These are phyloP conservation scores for Mycena haematopus DNA, from an alignment of 768 basidiomycete genomes.

Conservation along the genomic window DNA sequence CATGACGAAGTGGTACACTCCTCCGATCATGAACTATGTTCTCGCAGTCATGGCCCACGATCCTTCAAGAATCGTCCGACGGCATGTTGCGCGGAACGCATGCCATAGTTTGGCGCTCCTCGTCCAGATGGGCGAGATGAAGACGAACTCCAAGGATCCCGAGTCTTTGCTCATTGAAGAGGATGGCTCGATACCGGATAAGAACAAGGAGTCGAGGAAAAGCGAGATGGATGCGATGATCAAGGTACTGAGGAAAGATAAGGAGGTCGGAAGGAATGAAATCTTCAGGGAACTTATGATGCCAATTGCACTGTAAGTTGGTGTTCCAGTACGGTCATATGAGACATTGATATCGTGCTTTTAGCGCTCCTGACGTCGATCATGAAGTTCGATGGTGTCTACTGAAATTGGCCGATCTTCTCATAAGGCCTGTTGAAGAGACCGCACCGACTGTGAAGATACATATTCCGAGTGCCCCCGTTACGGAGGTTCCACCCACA, in stretches of 20 bases:
- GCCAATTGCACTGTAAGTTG: slow-evolving; percentile 77
- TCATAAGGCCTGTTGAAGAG: slow-evolving; percentile 85
- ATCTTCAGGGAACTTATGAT: slow-evolving; percentile 80
- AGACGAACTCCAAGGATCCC: slow-evolving; percentile 70
- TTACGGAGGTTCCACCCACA: slow-evolving; percentile 63
- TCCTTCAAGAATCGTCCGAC: slow-evolving; percentile 78
- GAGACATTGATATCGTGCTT: slow-evolving; percentile 14
- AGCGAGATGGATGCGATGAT: slow-evolving; percentile 86
- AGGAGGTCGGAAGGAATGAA: slow-evolving; percentile 83
- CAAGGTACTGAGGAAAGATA: slow-evolving; percentile 86
- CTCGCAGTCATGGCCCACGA: slow-evolving; percentile 88
- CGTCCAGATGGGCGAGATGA: slow-evolving; percentile 91
- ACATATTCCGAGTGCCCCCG: slow-evolving; percentile 77
- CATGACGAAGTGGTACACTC: slow-evolving; percentile 86
- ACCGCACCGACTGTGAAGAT: slow-evolving; percentile 86
- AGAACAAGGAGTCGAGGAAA: slow-evolving; percentile 77
- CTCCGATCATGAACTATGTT: slow-evolving; percentile 85
- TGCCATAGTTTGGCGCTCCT: slow-evolving; percentile 88
- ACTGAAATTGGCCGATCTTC: slow-evolving; percentile 89
- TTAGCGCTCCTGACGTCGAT: slow-evolving; percentile 77
- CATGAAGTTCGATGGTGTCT: slow-evolving; percentile 91
- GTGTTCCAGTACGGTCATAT: slow-evolving; percentile 6
- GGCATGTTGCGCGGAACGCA: slow-evolving; percentile 86
- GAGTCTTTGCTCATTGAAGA: slow-evolving; percentile 87
- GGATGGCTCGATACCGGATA: slow-evolving; percentile 76